Conservation (phyloP, 2,329 filamentous ascomycete species). For the Rachicladosporium sp. region DNA sequence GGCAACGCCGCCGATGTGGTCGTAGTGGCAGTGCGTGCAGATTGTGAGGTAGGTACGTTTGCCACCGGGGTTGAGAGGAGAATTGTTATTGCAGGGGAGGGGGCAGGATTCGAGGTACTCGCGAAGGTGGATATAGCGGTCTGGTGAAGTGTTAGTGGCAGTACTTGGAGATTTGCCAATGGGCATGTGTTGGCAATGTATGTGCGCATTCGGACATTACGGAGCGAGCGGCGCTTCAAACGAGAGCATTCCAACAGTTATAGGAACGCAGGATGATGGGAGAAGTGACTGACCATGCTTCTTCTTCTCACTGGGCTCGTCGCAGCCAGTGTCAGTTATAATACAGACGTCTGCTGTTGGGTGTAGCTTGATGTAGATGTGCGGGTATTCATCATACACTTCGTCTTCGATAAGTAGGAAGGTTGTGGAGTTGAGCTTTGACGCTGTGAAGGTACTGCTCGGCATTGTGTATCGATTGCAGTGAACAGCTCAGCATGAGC, state of each 20-base stretch:
- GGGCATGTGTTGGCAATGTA: neutral
- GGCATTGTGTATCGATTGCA: neutral
- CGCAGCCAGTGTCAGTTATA: constrained; percentile 36
- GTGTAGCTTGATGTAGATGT: constrained; percentile 36
- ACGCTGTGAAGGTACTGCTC: constrained; percentile 23
- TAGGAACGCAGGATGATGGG: neutral
- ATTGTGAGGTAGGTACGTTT: constrained; percentile 28
- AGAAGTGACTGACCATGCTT: constrained; percentile 10
- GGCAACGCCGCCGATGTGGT: constrained; percentile 26
- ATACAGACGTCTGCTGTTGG: constrained; percentile 22
- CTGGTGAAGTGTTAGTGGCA: constrained; percentile 3
- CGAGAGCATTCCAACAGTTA: too few species aligned
- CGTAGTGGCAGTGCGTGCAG: constrained; percentile 37
- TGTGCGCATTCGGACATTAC: too few species aligned
- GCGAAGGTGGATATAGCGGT: constrained; percentile 24
- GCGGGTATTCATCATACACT: constrained; percentile 30
- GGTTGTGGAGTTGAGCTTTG: constrained; percentile 30
- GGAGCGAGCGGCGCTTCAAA: too few species aligned
- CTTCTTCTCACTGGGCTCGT: constrained; percentile 21
- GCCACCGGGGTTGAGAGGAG: constrained; percentile 26
- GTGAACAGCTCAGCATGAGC: too few species aligned
- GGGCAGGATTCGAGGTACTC: constrained; percentile 32
- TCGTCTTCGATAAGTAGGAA: constrained; percentile 35
- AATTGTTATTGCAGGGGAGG: constrained; percentile 22
- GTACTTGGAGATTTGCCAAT: neutral